Evolutionary conservation across 352 stramenopile species (phyloP).

Genomic region (Pythium insidiosum): DNA sequence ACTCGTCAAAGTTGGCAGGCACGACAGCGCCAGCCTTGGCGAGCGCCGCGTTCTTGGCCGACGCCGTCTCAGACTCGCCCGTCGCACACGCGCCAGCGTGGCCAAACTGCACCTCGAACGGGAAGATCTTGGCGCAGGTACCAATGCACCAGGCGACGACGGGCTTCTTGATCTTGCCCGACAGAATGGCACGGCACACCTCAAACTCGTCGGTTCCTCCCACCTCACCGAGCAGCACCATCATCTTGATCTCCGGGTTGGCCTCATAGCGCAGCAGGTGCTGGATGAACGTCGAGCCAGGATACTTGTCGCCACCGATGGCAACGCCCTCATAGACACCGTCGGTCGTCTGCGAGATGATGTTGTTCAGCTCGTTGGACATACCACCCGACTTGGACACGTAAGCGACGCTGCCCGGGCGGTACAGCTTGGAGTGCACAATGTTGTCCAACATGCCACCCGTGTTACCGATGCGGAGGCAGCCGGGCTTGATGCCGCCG

Average conservation of each 20-base stretch:
- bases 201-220: slow-evolving; percentile 95
- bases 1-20: slow-evolving; percentile 93
- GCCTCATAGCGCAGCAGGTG: slow-evolving; percentile 94
- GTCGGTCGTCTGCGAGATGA: slow-evolving; percentile 94
- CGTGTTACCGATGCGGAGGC: slow-evolving; percentile 96
- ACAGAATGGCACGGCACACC: slow-evolving; percentile 90
- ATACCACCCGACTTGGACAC: slow-evolving; percentile 96
- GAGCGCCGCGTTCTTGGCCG: slow-evolving; percentile 91
- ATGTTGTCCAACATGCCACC: slow-evolving; percentile 98
- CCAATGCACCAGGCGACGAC: slow-evolving; percentile 98
- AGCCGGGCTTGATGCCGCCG: slow-evolving; percentile 95
- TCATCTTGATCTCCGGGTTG: slow-evolving; percentile 94
- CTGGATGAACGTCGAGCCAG: slow-evolving; percentile 95
- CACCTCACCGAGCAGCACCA: slow-evolving; percentile 95
- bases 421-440: slow-evolving; percentile 95
- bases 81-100: slow-evolving; percentile 92
- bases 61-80: slow-evolving; percentile 91
- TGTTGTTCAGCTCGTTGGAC: slow-evolving; percentile 98
- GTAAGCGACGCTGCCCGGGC: slow-evolving; percentile 93
- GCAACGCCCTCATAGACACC: slow-evolving; percentile 94
- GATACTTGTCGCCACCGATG: slow-evolving; percentile 94
- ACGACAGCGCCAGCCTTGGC: slow-evolving; percentile 88
- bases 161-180: slow-evolving; percentile 92
- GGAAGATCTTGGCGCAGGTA: slow-evolving; percentile 96
- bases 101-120: slow-evolving; percentile 97